Evolutionary conservation across 83 land plant genomes (phyloP).

Genomic region (Picea abies): DNA sequence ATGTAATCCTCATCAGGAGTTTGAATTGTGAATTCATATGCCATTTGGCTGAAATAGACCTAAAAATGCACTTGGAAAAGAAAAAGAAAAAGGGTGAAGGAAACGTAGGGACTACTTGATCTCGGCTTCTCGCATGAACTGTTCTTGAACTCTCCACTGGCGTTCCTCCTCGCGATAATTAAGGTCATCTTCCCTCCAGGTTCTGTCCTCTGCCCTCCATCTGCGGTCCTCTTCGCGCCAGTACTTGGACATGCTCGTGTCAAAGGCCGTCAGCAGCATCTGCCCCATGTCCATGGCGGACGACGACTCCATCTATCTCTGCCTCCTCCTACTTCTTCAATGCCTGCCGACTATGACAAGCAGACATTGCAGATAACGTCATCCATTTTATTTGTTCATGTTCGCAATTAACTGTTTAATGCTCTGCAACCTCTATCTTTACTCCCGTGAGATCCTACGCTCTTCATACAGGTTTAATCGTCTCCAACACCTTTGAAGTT

Average conservation of each 20-base stretch:
- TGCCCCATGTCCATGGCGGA: conserved; percentile 39
- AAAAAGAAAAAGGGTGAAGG: neutral
- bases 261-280: conserved; percentile 38
- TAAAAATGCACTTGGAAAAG: too few relatives aligned
- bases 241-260: conserved; percentile 40
- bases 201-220: conserved; percentile 30
- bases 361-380: too few relatives aligned
- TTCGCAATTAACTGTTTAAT: too few relatives aligned
- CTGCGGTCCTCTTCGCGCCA: conserved; percentile 41
- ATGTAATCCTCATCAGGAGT: too few relatives aligned
- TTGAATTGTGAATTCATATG: too few relatives aligned
- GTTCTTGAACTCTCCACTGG: conserved; percentile 13
- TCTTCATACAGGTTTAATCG: too few relatives aligned
- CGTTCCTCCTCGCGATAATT: conserved; percentile 8
- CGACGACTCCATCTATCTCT: conserved; percentile 6
- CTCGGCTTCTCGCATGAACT: conserved; percentile 15
- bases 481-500: too few relatives aligned
- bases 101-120: neutral
- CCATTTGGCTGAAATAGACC: neutral
- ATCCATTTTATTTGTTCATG: too few relatives aligned
- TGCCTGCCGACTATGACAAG: too few relatives aligned
- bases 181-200: conserved; percentile 31
- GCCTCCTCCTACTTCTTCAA: neutral
- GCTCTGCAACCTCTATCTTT: too few relatives aligned
- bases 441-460: too few relatives aligned